Percentiles rank a stretch among this genome's conserved stretches.
Conservation (phyloP, 495 filamentous ascomycete species). For the Penicillium flavigenum region DNA sequence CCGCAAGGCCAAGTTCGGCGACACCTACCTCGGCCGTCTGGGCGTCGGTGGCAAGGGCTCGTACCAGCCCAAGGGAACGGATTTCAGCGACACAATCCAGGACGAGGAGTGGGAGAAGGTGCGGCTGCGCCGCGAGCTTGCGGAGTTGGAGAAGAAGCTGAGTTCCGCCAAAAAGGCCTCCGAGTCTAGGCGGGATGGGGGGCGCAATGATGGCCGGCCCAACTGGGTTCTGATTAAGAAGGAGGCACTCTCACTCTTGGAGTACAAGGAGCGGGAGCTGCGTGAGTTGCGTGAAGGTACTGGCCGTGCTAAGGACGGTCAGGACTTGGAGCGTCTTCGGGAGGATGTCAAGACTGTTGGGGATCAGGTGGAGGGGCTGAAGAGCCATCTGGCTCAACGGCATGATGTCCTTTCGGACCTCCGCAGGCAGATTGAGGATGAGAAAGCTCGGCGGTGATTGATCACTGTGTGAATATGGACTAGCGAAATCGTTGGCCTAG, state of each 20-base stretch:
- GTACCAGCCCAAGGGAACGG: slow-evolving; percentile 72
- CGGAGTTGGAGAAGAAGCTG: slow-evolving; percentile 82
- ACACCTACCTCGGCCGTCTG: slow-evolving; percentile 88
- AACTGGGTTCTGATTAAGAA: slow-evolving; percentile 80
- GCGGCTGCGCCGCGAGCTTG: slow-evolving; percentile 83
- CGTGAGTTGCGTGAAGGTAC: slow-evolving; percentile 47
- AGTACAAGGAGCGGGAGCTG: slow-evolving; percentile 52
- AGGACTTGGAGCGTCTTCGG: slow-evolving; percentile 40
- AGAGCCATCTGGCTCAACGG: slow-evolving; percentile 47
- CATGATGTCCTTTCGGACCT: slow-evolving; percentile 45
- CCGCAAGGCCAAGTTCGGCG: slow-evolving; percentile 92
- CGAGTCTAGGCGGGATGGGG: slow-evolving; percentile 58
- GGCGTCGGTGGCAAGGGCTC: slow-evolving; percentile 76
- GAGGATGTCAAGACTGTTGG: slow-evolving; percentile 51
- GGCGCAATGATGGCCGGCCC: slow-evolving; percentile 47
- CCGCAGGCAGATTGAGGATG: slow-evolving; percentile 48
- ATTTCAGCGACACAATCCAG: slow-evolving; percentile 75
- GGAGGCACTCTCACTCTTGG: slow-evolving; percentile 84
- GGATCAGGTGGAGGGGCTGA: slow-evolving; percentile 55
- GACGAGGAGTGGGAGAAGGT: slow-evolving; percentile 97
- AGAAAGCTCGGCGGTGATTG: slow-evolving; percentile 40
- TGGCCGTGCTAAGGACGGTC: slow-evolving; percentile 46
- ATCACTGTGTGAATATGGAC: background rate
- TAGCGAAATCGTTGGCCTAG: background rate
- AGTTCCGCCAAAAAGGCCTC: slow-evolving; percentile 70